Conservation (phyloP, 2,329 filamentous ascomycete genomes). For the Cordyceps fumosorosea region DNA sequence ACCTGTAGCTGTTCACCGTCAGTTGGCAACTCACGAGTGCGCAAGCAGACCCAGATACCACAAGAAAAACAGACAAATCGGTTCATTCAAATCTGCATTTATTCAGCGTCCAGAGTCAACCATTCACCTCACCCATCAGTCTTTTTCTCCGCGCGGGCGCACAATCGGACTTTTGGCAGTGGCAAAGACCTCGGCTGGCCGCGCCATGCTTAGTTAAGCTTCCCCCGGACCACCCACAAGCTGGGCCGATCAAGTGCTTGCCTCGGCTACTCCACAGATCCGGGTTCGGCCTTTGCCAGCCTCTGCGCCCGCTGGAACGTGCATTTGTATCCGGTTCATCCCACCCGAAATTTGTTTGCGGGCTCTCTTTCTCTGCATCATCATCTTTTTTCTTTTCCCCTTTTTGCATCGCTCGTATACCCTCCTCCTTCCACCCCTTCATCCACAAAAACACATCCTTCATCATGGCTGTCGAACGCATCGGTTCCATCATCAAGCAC, state of each 20-base stretch:
- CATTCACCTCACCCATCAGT: neutral
- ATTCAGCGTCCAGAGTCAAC: neutral
- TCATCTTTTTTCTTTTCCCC: neutral
- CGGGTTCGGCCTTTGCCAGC: slow-evolving; percentile 8
- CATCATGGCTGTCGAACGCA: slow-evolving; percentile 75
- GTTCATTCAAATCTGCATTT: neutral
- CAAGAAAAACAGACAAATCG: neutral
- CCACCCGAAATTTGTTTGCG: neutral
- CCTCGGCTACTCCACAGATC: slow-evolving; percentile 27
- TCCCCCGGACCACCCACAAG: slow-evolving; percentile 9
- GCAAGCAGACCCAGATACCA: neutral
- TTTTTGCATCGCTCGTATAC: neutral
- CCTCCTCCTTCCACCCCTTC: neutral
- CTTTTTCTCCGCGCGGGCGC: neutral
- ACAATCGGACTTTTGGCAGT: slow-evolving; percentile 5
- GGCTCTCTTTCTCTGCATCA: neutral
- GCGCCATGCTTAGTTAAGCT: slow-evolving; percentile 1
- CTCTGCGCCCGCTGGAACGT: neutral
- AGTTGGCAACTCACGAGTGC: neutral
- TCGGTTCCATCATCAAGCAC: slow-evolving; percentile 83
- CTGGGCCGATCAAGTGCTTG: slow-evolving; percentile 14
- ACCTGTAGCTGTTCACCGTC: neutral
- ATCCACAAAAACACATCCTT: slow-evolving; percentile 4
- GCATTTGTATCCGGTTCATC: slow-evolving; percentile 8
- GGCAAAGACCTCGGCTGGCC: slow-evolving; percentile 8